Evolutionary conservation across 2,329 filamentous ascomycete genomes (phyloP), one percentile per base, ranked within the genome.

Genomic region (Colletotrichum eremochloae): DNA sequence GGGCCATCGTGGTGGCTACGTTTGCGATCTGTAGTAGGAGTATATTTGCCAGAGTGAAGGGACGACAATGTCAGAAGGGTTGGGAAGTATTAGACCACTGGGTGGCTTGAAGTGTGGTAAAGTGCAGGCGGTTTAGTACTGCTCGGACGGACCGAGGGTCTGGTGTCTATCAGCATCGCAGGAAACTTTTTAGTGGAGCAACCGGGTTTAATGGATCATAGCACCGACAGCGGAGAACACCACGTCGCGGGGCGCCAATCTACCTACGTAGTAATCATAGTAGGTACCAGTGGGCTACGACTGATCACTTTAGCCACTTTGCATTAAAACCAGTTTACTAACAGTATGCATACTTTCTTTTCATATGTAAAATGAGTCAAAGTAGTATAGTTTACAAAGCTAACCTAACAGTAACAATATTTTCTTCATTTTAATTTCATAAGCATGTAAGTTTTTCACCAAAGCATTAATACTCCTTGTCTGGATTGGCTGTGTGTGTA

Each of bases 1-100:
- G 76, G 9, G 77, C 75, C 80, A 82, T 82, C n/a, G 65, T 31
- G 61, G 36, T 31, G 33, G 33, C 1, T 31, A 18, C 8, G 56
- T 24, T 15, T 24, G 60, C 24, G 33, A 48, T 24, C 9, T 14
- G 46, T 20, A 11, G n/a, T 9, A 63, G 15, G 2, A 24, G 1
- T 2, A 12, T 48, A 1, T 63, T 48, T 14, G 5, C 3, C 8
- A 18, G 18, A 15, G 36, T n/a, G 48, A n/a, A n/a, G 6, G 2
- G 18, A 18, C 20, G 24, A 33, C 18, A 15, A 11, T 40, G 38
- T 8, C 24, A 64, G 48, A 15, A 11, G 12, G 3, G 38, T n/a
- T 15, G n/a, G 20, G 6, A 40, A n/a, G 33, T 8, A 8, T 4
- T 20, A 24, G 55, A 6, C n/a, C 36, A 40, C 20, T 40, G 36